Evolutionary conservation across 2,329 filamentous ascomycete species (phyloP).

Genomic region (Lecanicillium sp.): DNA sequence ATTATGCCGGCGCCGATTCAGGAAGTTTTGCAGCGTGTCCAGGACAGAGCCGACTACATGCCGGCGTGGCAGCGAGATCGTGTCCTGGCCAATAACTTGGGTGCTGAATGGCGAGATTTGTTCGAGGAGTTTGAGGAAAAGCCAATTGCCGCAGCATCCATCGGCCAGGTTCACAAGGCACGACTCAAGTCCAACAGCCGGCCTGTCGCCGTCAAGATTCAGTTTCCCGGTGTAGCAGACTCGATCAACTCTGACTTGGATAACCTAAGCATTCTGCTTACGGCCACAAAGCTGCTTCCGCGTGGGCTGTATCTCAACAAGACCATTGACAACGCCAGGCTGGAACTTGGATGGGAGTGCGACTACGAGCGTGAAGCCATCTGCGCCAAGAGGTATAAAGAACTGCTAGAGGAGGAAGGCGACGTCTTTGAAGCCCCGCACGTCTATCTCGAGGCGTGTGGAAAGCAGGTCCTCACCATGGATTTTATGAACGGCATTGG

Average conservation of each 20-base stretch:
- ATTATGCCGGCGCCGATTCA: constrained; percentile 85
- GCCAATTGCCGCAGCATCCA: constrained; percentile 91
- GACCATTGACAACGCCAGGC: constrained; percentile 90
- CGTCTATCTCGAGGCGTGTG: constrained; percentile 71
- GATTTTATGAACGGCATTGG: constrained; percentile 81
- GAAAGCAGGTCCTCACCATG: constrained; percentile 84
- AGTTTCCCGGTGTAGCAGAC: constrained; percentile 91
- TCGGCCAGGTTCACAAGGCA: constrained; percentile 90
- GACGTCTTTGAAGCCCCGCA: constrained; percentile 72
- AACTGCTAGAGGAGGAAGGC: constrained; percentile 59
- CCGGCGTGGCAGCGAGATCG: constrained; percentile 84
- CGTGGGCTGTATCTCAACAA: constrained; percentile 92
- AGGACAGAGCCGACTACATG: constrained; percentile 98
- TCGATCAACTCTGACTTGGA: constrained; percentile 96
- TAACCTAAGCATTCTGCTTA: constrained; percentile 84
- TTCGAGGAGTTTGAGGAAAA: constrained; percentile 82
- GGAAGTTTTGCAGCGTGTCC: constrained; percentile 84
- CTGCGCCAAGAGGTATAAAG: constrained; percentile 67
- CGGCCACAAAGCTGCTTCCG: constrained; percentile 81
- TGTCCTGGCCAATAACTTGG: constrained; percentile 72
- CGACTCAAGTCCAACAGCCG: constrained; percentile 66
- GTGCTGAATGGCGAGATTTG: constrained; percentile 73
- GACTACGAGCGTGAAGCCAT: constrained; percentile 87
- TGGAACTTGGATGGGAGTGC: constrained; percentile 93
- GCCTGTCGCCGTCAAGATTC: constrained; percentile 87